Percentiles rank a stretch among this genome's conserved stretches.
These are phyloP conservation scores for Aspergillus sclerotioniger DNA, from an alignment of 495 filamentous ascomycete genomes.

Conservation along the genomic window DNA sequence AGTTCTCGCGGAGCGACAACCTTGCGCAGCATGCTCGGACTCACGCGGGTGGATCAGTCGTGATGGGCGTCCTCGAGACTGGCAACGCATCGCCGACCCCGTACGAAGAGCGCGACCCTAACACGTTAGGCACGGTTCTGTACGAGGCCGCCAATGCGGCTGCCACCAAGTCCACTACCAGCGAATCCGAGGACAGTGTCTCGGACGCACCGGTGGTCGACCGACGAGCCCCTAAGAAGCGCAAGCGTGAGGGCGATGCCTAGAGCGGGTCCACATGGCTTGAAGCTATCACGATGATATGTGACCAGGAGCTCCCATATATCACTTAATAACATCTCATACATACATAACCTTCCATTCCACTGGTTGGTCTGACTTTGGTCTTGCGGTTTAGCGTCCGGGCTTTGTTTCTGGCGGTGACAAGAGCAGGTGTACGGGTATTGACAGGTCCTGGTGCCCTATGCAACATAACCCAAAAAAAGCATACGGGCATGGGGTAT, in stretches of 20 bases:
- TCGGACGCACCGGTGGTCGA: conserved; percentile 46
- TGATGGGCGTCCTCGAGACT: conserved; percentile 80
- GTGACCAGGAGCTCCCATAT: conserved; percentile 46
- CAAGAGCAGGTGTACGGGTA: conserved; percentile 27
- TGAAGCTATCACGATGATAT: conserved; percentile 34
- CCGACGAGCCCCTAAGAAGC: conserved; percentile 64
- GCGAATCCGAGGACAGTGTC: conserved; percentile 42
- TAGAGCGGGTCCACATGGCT: conserved; percentile 26
- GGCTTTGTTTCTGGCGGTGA: conserved; percentile 37
- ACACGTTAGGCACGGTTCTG: conserved; percentile 64
- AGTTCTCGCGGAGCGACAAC: conserved; percentile 98
- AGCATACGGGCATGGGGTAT: neutral
- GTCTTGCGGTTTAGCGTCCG: conserved; percentile 44
- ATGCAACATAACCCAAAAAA: conserved; percentile 2
- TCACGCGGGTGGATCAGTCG: conserved; percentile 83
- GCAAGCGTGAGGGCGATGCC: conserved; percentile 61
- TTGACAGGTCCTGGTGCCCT: neutral
- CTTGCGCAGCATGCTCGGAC: conserved; percentile 93
- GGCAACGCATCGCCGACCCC: conserved; percentile 49
- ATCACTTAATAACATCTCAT: conserved; percentile 21
- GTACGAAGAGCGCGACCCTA: conserved; percentile 58
- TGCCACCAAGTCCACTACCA: conserved; percentile 55
- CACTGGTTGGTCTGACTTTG: conserved; percentile 22
- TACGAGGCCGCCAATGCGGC: conserved; percentile 73
- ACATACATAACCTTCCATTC: conserved; percentile 10